Evolutionary conservation across 768 basidiomycete species (phyloP), one percentile per base, ranked within the genome.

Genomic region (Serendipita sp.): DNA sequence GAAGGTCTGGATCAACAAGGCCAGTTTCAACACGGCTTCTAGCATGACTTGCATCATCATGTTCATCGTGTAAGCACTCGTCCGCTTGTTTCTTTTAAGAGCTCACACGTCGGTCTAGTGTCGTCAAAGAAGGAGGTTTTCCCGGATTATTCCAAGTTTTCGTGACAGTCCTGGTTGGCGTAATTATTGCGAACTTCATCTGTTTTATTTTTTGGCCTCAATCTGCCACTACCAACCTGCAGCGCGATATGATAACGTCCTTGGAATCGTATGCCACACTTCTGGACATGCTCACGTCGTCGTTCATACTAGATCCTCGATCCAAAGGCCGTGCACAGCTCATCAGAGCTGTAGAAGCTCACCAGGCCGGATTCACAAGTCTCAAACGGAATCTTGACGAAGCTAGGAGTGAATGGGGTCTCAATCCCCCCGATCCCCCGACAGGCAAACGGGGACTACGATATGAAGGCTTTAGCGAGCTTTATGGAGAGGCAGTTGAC

Each of bases 261-360:
- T 78, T 97, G 26, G 84, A 87, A 64, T 94, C 92, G 0, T 98
- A 93, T 70, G 81, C 86, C 1, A 97, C 91, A 0, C 78, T 99
- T 5, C 76, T 98, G 1, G 78, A 79, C 0, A 83, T 90, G 74
- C 76, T 96, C 51, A 90, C 91, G 0, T 79, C 81, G 62, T 85
- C 88, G 0, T 98, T 99, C 70, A 76, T 99, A 0, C 80, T 96
- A 41, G 74, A 72, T 45, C 51, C 87, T 88, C 66, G 81, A 85
- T 61, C 79, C 79, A 1, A 74, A 80, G 50, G 79, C 78, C 64
- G 77, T 79, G 42, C 77, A 76, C 14, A 81, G 81, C 65, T 75
- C 81, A 28, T 81, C 81, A 79, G 79, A 20, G 94, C 95, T 0
- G 85, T 92, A 44, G 81, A 88, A 66, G 79, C 82, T 50, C 95